Base-by-base conservation (phyloP, 2,329 filamentous ascomycete genomes). In the Beauveria sp. region DNA sequence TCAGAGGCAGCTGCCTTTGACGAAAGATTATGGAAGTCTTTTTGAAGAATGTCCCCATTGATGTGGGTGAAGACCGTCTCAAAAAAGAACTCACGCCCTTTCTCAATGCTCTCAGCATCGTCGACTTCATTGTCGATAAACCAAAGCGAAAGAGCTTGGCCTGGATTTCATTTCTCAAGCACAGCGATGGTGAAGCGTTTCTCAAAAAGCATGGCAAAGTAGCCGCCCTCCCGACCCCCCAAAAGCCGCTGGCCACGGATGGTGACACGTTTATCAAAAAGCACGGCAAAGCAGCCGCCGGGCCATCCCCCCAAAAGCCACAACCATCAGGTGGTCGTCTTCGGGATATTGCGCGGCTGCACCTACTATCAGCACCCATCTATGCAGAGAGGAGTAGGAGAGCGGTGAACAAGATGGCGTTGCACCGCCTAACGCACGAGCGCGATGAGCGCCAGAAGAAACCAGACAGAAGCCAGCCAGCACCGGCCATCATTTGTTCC, bases 111-210 rank as follows among this genome's bases (percentile, higher is more conserved):
- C 70, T 84, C 1, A 61, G 66, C 1, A 80, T 84, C 55, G 34
- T 63, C 1, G 71, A 77, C 6, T 84, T 76, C 71, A 57, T 58
- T 0, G 81, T 76, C 64, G 71, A 79, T 1, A 83, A 82, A 62
- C 68, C 71, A 0, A 69, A 67, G 2, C 66, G 68, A 2, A 76
- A 70, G 22, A 48, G 42, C 0, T 66, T 69, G 20, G 81, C 73
- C 5, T 75, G 70, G 57, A 63, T 83, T 50, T 76, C 73, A 0
- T 84, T 84, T 53, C 72, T 79, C 4, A 31, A 72, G 1, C 52
- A 53, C 0, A 12, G 53, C 0, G 76, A 85, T 5, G 81, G 75
- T 6, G 48, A 67, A 0, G 69, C 52, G 0, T 85, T 85, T 57
- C 69, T 85, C 1, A n/a, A 63, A 0, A 66, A 53, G 0, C 72